Evolutionary conservation across 805 yeast species (phyloP).

Genomic region (Yarrowia alimentaria): DNA sequence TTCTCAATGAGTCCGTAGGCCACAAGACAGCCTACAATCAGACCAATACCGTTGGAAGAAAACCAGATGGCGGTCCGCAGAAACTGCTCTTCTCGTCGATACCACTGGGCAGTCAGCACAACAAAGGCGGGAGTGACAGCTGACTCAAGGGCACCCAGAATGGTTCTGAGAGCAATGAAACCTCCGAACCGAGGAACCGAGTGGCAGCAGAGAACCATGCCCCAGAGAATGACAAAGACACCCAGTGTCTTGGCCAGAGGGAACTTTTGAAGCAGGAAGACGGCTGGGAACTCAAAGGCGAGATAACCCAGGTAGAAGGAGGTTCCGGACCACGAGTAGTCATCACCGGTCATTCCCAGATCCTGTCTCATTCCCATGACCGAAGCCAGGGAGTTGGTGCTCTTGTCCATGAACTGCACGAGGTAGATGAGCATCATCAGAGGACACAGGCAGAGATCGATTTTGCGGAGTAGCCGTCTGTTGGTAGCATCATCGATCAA

Average conservation of each 20-base stretch:
- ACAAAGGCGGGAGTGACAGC: constrained; percentile 58
- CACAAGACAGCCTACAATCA: constrained; percentile 49
- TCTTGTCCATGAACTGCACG: constrained; percentile 61
- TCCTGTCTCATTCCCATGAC: constrained; percentile 52
- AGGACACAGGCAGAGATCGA: constrained; percentile 53
- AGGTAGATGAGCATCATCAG: constrained; percentile 51
- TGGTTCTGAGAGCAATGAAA: constrained; percentile 48
- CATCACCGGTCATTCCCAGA: constrained; percentile 46
- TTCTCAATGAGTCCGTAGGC: constrained; percentile 48
- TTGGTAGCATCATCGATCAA: constrained; percentile 13
- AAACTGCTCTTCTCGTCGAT: constrained; percentile 50
- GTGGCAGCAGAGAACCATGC: constrained; percentile 51
- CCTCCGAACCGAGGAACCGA: constrained; percentile 49
- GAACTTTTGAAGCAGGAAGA: constrained; percentile 51
- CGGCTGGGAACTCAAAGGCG: constrained; percentile 53
- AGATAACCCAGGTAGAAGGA: constrained; percentile 66
- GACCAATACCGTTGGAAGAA: constrained; percentile 47
- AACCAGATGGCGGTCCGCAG: constrained; percentile 46
- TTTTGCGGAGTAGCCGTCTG: constrained; percentile 44
- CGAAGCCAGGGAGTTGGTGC: constrained; percentile 52
- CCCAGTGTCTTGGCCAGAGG: constrained; percentile 56
- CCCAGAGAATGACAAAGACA: constrained; percentile 57
- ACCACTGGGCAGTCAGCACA: constrained; percentile 58
- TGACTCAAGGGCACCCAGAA: constrained; percentile 54
- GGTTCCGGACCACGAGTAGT: constrained; percentile 53